Conservation (phyloP, 2,329 filamentous ascomycete species). For the Dothideomycetidae sp. region DNA sequence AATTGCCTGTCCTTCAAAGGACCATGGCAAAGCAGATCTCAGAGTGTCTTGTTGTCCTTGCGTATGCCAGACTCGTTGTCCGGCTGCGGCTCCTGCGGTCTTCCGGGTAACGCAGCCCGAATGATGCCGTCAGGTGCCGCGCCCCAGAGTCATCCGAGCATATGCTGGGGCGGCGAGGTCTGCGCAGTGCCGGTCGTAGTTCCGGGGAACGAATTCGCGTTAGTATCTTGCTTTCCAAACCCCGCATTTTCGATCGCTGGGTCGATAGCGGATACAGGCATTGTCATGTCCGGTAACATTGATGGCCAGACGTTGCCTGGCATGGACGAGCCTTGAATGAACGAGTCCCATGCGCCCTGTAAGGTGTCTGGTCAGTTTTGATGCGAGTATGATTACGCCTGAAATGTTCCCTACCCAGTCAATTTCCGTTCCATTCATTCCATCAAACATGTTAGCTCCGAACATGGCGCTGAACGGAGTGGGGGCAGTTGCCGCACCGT, state of each 20-base stretch:
- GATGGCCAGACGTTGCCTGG: conserved; percentile 28
- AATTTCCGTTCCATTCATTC: conserved; percentile 34
- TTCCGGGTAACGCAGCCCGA: too few species aligned
- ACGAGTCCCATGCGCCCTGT: conserved; percentile 55
- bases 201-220: too few species aligned
- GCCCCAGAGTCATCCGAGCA: neutral
- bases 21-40: too few species aligned
- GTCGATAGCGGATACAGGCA: conserved; percentile 21
- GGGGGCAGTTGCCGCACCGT: conserved; percentile 19
- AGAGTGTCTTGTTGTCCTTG: too few species aligned
- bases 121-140: neutral
- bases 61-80: too few species aligned
- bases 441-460: conserved; percentile 35
- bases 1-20: too few species aligned
- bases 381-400: too few species aligned
- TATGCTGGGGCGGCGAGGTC: too few species aligned
- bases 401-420: conserved; percentile 48
- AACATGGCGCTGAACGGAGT: conserved; percentile 23
- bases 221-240: too few species aligned
- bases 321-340: conserved; percentile 45
- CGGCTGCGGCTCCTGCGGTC: too few species aligned
- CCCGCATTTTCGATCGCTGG: conserved; percentile 2
- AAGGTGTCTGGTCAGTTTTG: too few species aligned
- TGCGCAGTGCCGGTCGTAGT: too few species aligned
- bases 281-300: neutral